Evolutionary conservation across 2,329 filamentous ascomycete genomes (phyloP), one percentile per base, ranked within the genome.

Genomic region (Raffaelea albimanens): DNA sequence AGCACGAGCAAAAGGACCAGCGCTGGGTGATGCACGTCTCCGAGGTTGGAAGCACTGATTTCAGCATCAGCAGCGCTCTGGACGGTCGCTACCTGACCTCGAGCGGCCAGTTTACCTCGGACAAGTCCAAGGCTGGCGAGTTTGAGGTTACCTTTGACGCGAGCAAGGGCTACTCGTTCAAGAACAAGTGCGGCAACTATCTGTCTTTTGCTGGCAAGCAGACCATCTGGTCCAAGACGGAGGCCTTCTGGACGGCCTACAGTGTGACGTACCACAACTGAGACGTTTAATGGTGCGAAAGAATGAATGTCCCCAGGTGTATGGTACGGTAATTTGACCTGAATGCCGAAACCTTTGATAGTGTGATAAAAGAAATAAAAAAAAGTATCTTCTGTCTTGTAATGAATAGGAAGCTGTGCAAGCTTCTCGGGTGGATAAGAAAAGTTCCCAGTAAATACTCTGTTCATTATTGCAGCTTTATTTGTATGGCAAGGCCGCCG

Each of bases 1-100:
- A 56, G 4, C 71, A 76, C 50, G 57, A 65, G 3, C 52, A 54
- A n/a, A 62, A 63, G 21, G 48, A 57, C 1, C 72, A 76, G 53
- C 65, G 72, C 22, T 76, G 71, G 69, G 61, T 76, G 1, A 61
- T 71, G 1, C 69, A 75, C 49, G 65, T 67, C 4, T 45, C 50
- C 1, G 44, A 51, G 43, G 41, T 53, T 5, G 59, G 59, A 8
- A 53, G 57, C 11, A 47, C 50, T n/a, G 43, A 56, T 7, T 63
- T 63, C 31, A 52, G 45, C 1, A 34, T 62, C 8, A 49, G 50
- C 36, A 57, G 54, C 34, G 53, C 52, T 18, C 44, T 47, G 4
- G 50, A 56, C 22, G 45, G 45, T 8, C 19, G 39, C 19, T 48
- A 38, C 22, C 46, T 48, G 19, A 69, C 44, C 4, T 22, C 45